These are phyloP conservation scores for Mycena metata DNA, from an alignment of 768 basidiomycete genomes.

Conservation along the genomic window DNA sequence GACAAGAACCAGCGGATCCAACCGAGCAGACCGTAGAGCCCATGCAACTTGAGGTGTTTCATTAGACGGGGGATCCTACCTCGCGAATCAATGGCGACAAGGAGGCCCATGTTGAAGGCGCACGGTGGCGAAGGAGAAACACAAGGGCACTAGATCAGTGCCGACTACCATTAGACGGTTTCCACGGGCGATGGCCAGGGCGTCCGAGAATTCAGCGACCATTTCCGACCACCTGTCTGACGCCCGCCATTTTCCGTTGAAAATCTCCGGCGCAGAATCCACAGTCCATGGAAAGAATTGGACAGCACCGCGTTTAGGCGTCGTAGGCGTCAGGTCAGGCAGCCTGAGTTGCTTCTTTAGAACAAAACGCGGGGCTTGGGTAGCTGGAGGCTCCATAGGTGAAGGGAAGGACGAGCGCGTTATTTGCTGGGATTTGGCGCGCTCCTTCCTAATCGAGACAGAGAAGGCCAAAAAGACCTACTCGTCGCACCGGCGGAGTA, in stretches of 20 bases:
- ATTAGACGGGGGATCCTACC: constrained; percentile 2
- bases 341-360: not conserved
- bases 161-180: constrained; percentile 55
- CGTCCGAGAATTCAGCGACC: constrained; percentile 63
- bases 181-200: constrained; percentile 63
- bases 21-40: constrained; percentile 60
- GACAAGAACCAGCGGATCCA: constrained; percentile 73
- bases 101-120: not conserved
- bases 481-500: too few species aligned
- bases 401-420: too few species aligned
- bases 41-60: constrained; percentile 60
- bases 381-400: too few species aligned
- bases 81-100: not conserved
- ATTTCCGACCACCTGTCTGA: constrained; percentile 59
- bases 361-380: not conserved
- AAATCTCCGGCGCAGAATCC: constrained; percentile 2
- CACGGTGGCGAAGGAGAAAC: constrained; percentile 4
- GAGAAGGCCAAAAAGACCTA: too few species aligned
- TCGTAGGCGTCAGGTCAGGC: not conserved
- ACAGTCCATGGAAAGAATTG: constrained; percentile 30
- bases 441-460: too few species aligned
- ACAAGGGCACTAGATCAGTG: constrained; percentile 19
- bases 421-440: too few species aligned
- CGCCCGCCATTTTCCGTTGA: constrained; percentile 28
- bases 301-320: not conserved